Conservation (phyloP, 495 filamentous ascomycete species). For the Trichoderma virens region DNA sequence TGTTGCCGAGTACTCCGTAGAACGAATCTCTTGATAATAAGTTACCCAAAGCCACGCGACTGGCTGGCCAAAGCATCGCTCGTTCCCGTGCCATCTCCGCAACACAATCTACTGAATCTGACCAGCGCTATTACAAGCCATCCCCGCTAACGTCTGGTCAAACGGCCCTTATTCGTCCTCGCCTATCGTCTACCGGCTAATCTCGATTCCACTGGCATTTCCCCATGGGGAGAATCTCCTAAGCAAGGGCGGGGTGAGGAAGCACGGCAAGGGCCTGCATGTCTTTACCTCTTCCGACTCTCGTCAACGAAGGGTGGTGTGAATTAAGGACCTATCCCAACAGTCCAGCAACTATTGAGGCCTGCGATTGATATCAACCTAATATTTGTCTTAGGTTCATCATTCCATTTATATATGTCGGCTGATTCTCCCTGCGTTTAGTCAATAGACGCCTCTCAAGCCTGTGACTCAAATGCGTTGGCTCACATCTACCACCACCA, state of each 20-base stretch:
- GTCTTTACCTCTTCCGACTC: background rate
- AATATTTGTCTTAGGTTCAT: background rate
- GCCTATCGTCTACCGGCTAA: background rate
- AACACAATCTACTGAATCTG: background rate
- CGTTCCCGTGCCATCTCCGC: background rate
- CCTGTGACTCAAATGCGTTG: background rate
- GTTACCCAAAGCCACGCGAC: constrained; percentile 4
- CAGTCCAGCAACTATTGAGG: background rate
- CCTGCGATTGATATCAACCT: background rate
- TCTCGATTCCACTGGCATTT: background rate
- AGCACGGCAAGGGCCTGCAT: background rate
- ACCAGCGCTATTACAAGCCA: background rate
- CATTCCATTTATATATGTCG: background rate
- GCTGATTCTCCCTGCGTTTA: background rate
- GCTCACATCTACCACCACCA: background rate
- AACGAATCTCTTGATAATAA: no score
- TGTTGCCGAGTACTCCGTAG: background rate
- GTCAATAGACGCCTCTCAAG: background rate
- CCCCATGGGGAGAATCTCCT: background rate
- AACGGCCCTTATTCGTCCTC: background rate
- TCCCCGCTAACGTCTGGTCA: background rate
- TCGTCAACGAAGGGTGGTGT: background rate
- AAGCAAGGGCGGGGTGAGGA: background rate
- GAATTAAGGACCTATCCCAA: background rate
- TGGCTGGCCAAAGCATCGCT: background rate